phyloP scores from a whole-genome alignment of 495 filamentous ascomycete species.

The Barbatosphaeria neglecta region DNA sequence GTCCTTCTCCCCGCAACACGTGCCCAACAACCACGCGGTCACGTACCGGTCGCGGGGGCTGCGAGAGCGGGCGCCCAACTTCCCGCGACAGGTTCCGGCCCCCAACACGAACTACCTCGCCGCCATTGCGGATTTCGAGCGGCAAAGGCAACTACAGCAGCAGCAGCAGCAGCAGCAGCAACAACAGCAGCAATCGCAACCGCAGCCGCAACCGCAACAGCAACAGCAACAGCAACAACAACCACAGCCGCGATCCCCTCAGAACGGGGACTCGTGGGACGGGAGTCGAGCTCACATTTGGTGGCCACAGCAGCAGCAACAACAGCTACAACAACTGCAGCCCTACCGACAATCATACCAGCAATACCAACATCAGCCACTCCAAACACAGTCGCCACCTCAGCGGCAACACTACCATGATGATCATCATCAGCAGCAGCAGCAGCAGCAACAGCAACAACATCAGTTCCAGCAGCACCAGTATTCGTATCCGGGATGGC shows the following conservation, averaged over 20 bases:
- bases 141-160: conserved; percentile 13
- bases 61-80: conserved; percentile 24
- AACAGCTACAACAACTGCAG: too few species aligned
- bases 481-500: not conserved
- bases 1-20: conserved; percentile 26
- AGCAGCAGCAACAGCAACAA: conserved; percentile 5
- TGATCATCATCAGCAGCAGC: conserved; percentile 8
- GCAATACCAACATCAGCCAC: conserved; percentile 24
- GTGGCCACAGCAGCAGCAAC: too few species aligned
- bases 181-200: conserved; percentile 18
- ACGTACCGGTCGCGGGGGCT: conserved; percentile 30
- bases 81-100: conserved; percentile 30
- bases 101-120: conserved; percentile 30
- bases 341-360: too few species aligned
- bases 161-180: conserved; percentile 3
- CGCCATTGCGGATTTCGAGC: conserved; percentile 19
- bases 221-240: conserved; percentile 4
- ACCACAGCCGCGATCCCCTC: conserved; percentile 5
- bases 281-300: too few species aligned
- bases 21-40: conserved; percentile 27
- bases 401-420: conserved; percentile 5
- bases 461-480: not conserved
- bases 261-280: too few species aligned
- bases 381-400: conserved; percentile 5
- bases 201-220: conserved; percentile 2